Percentiles rank a stretch among this genome's conserved stretches.
Evolutionary conservation across 2,329 filamentous ascomycete species (phyloP).

Genomic region (Colletotrichum nymphaeae): DNA sequence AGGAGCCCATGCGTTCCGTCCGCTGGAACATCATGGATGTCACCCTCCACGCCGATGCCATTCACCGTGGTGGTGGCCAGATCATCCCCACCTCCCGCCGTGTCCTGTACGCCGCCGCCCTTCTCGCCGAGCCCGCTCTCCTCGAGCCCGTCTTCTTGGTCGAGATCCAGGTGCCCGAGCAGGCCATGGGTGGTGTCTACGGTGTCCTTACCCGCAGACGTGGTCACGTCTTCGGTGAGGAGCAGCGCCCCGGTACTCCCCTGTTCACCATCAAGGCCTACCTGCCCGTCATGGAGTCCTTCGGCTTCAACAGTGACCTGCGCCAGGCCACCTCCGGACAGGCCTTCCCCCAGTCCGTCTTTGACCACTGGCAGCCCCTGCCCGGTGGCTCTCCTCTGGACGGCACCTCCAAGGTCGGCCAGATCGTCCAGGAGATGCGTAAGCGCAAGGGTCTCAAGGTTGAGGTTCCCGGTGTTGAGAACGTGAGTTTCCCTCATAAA

Average conservation of each 20-base stretch:
- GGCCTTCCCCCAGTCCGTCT: constrained; percentile 98
- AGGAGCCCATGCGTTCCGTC: constrained; percentile 97
- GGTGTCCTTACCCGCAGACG: constrained; percentile 96
- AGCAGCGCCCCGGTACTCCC: constrained; percentile 98
- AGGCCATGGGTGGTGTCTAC: constrained; percentile 99
- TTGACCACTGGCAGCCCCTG: constrained; percentile 98
- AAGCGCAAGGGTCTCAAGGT: constrained; percentile 99
- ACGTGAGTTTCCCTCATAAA: constrained; percentile 74
- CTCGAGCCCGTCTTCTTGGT: constrained; percentile 98
- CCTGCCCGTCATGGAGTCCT: constrained; percentile 95
- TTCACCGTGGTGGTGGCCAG: constrained; percentile 99
- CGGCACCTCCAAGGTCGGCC: constrained; percentile 81
- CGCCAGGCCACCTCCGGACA: constrained; percentile 93
- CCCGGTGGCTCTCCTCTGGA: constrained; percentile 95
- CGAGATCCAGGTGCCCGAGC: constrained; percentile 98
- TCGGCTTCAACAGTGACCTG: constrained; percentile 99
- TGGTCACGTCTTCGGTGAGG: constrained; percentile 99
- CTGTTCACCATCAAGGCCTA: constrained; percentile 99
- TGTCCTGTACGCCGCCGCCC: constrained; percentile 93
- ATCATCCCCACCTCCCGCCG: constrained; percentile 98
- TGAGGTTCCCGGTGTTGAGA: constrained; percentile 90
- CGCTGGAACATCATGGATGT: constrained; percentile 99
- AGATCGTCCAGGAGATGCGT: constrained; percentile 88
- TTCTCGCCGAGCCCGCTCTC: constrained; percentile 91
- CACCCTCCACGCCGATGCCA: constrained; percentile 98